Base-by-base conservation (phyloP, 495 filamentous ascomycete species). In the Podospora appendiculata region DNA sequence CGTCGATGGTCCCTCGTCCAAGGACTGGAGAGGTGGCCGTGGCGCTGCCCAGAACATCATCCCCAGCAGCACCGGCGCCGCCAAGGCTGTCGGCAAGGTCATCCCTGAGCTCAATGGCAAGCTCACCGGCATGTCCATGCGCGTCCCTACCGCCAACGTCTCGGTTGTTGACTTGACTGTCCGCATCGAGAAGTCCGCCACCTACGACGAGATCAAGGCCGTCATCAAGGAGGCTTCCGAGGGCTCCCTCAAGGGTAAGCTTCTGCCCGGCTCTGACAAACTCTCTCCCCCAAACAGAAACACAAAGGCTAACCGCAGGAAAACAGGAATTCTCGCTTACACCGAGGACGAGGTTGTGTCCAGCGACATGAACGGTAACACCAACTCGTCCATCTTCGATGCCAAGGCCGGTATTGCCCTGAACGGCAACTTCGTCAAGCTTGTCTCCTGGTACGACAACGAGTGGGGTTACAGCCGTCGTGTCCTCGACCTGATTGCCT, bases 81-180 rank as follows among this genome's bases (percentile, higher is more conserved):
- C 93, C 67, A 98, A 98, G 87, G 93, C 93, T 69, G 93, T 98
- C 77, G 93, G 93, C 77, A 98, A 98, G 84, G 93, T 98, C 75
- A 97, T 98, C 63, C 93, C 93, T 51, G 73, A 80, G 52, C 81
- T 98, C 54, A 97, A 98, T 77, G 93, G 93, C 82, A 98, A 98
- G 86, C 89, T 98, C 58, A 98, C 93, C 59, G 93, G 93, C 75
- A 96, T 98, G 93, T 78, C 94, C 63, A 90, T 98, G 87, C 93
- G 93, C 85, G 92, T 98, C 43, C 93, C 93, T 50, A 97, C 93
- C 65, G 75, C 89, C 79, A 97, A 98, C 79, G 93, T 98, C 72
- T 98, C 93, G 56, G 93, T 98, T 70, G 94, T 98, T 64, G 93
- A 98, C 79, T 77, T 98, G 66, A 98, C 93, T 61, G 81, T 76